Conservation (phyloP, 305 asterid species). For the Striga hermonthica region DNA sequence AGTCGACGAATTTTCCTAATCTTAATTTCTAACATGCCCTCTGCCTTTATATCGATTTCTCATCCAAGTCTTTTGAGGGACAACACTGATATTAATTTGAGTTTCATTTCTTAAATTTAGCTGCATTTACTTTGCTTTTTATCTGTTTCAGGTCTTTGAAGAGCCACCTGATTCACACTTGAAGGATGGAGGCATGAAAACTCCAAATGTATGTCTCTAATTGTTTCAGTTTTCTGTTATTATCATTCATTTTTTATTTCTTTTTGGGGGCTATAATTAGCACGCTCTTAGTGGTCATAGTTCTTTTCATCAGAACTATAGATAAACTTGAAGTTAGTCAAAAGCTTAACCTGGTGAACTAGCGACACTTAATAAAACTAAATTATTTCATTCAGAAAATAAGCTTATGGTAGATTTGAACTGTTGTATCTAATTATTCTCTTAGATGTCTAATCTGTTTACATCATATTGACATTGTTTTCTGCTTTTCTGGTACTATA, state of each 20-base stretch:
- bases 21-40: conserved; percentile 13
- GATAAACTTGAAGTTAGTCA: not conserved
- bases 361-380: not conserved
- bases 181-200: conserved; percentile 56
- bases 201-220: conserved; percentile 62
- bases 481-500: conserved; percentile 4
- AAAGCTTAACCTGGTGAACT: not conserved
- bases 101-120: conserved; percentile 12
- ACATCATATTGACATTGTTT: not conserved
- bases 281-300: not conserved
- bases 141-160: conserved; percentile 50
- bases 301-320: not conserved
- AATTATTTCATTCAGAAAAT: not conserved
- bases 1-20: not conserved
- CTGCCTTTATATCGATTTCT: conserved; percentile 4
- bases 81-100: conserved; percentile 13
- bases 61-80: conserved; percentile 2
- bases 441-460: conserved; percentile 5
- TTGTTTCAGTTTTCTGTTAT: not conserved
- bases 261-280: not conserved
- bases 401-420: conserved; percentile 1
- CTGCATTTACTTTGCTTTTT: conserved; percentile 3
- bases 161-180: conserved; percentile 59
- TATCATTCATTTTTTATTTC: too few species aligned
- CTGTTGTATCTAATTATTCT: not conserved